Percentiles rank a stretch among this genome's conserved stretches.
Evolutionary conservation across 208 protist species (phyloP).

Genomic region (Leishmania tarentolae): DNA sequence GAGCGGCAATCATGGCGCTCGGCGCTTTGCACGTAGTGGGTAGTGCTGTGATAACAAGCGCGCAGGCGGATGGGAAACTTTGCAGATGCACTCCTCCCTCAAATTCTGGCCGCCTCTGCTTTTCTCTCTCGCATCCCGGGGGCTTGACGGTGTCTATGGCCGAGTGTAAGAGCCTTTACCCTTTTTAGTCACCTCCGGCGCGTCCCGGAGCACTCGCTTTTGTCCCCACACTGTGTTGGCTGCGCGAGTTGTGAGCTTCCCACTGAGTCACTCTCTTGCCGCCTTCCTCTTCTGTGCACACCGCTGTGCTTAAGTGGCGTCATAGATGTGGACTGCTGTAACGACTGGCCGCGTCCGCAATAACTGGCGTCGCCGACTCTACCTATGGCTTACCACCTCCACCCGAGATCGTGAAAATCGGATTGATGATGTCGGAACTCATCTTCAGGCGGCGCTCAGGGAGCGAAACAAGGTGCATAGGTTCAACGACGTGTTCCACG

Average conservation of each 20-base stretch:
- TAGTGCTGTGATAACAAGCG: no score
- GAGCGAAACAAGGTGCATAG: slow-evolving; percentile 27
- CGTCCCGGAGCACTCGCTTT: not conserved
- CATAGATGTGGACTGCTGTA: not conserved
- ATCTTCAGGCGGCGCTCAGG: slow-evolving; percentile 20
- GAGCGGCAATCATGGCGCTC: no score
- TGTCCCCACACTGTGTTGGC: not conserved
- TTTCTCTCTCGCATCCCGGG: not conserved
- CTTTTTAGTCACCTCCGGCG: no score
- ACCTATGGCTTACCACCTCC: slow-evolving; percentile 43
- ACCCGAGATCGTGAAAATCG: slow-evolving; percentile 23
- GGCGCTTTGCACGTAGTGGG: no score
- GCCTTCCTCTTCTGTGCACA: not conserved
- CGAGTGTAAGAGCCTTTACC: not conserved
- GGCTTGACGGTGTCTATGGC: not conserved
- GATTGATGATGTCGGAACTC: slow-evolving; percentile 30
- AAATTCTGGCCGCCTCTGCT: not conserved
- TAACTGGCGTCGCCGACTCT: slow-evolving; percentile 14
- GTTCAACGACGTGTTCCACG: slow-evolving; percentile 45
- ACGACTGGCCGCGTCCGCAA: not conserved
- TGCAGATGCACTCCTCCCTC: not conserved
- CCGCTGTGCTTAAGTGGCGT: not conserved
- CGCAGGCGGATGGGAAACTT: no score
- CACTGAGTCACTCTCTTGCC: not conserved
- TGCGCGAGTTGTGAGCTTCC: not conserved